phyloP scores from a whole-genome alignment of 192 early-diverging fungal species.

The Dissophora globulifera region DNA sequence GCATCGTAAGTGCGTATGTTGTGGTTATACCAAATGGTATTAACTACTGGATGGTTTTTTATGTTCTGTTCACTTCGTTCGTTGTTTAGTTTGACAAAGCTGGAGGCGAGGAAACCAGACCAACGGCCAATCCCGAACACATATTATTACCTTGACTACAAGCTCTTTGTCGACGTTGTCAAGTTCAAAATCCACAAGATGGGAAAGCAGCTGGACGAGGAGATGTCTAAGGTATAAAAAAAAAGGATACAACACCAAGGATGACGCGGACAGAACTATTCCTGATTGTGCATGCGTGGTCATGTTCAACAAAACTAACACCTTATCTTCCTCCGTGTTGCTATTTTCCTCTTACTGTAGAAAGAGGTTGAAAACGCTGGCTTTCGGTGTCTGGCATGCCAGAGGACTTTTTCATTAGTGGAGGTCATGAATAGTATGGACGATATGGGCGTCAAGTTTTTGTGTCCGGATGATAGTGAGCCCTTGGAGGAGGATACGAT shows the following conservation, averaged over 20 bases:
- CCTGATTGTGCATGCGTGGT: no score
- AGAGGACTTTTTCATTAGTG: conserved; percentile 67
- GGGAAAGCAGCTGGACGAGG: conserved; percentile 65
- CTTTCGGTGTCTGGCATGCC: conserved; percentile 71
- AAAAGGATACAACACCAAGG: neutral
- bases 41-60: no score
- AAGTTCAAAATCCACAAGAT: conserved; percentile 94
- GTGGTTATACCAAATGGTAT: no score
- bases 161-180: conserved; percentile 91
- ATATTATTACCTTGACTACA: conserved; percentile 93
- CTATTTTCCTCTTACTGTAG: neutral
- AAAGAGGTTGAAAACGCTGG: conserved; percentile 78
- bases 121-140: conserved; percentile 68
- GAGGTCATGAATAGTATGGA: conserved; percentile 59
- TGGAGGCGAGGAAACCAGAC: conserved; percentile 67
- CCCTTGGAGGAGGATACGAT: conserved; percentile 26
- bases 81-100: conserved; percentile 59
- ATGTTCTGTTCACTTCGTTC: no score
- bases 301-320: no score
- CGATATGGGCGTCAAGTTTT: conserved; percentile 13
- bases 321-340: no score
- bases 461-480: conserved; percentile 29
- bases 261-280: no score
- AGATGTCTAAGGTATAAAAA: conserved; percentile 61
- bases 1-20: no score